Base-by-base conservation (phyloP, 331 rosid species). In the Ulmus americana region DNA sequence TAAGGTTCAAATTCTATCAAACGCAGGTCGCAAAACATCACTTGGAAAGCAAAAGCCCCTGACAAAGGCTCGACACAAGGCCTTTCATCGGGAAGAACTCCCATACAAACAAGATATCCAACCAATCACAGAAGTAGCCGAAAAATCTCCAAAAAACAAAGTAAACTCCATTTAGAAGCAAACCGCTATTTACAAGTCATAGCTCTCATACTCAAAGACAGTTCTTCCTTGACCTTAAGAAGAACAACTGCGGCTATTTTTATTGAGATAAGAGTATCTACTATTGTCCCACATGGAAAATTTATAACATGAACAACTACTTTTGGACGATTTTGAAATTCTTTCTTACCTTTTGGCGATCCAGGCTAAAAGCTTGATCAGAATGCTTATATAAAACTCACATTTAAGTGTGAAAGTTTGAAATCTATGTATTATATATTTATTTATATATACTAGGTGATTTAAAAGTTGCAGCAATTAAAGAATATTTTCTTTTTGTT, bases 391-490 rank as follows among this genome's bases (percentile, higher is more conserved):
- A 61, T 59, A 64, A 61, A 65, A 72, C 40, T 54, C 60, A 51
- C 38, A 55, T 7, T 54, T 47, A 47, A 65, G 70, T 54, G 51
- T 59, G 65, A 49, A 64, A 83, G 66, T 62, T 53, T 12, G 2
- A 56, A 16, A 69, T 64, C 65, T 46, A 45, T 45, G 55, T 40
- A 13, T 48, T 12, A 18, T n/a, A 13, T 63, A 56, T 44, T 58
- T 20, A 20, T 51, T 69, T 22, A 28, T 10, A 69, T 45, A 52
- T 6, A 58, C 15, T 35, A 45, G 35, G 35, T 39, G 8, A 64
- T 57, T 13, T 15, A 47, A 72, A 48, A 48, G 59, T 61, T 38
- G 44, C 7, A 18, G 14, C 61, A 55, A 55, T 9, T 9, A 6
- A 16, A 48, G 53, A 1, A 14, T 48, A 28, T 48, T 20, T 6